Evolutionary conservation across 75 land plant species (phyloP).

Genomic region (Cryptomeria japonica): DNA sequence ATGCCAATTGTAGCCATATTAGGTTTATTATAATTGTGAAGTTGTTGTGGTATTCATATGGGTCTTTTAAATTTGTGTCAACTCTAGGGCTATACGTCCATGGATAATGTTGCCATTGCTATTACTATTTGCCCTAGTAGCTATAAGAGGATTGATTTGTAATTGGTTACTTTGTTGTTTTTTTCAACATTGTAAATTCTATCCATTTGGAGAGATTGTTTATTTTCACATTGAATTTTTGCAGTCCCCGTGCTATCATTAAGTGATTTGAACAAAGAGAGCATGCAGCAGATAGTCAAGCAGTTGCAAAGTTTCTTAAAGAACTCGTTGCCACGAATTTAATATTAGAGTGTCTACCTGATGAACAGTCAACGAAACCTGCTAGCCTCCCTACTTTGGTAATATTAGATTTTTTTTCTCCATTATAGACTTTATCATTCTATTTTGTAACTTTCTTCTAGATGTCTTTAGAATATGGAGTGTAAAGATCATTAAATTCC

Average conservation of each 20-base stretch:
- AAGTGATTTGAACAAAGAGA: slow-evolving; percentile 91
- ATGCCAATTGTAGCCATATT: not conserved
- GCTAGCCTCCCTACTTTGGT: slow-evolving; percentile 87
- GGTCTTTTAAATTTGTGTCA: not conserved
- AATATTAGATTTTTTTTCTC: slow-evolving; percentile 10
- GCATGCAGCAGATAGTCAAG: slow-evolving; percentile 80
- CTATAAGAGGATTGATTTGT: not conserved
- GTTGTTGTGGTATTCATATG: not conserved
- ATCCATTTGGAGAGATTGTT: slow-evolving; percentile 1
- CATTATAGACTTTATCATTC: not conserved
- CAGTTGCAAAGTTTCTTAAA: slow-evolving; percentile 87
- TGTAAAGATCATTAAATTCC: not conserved
- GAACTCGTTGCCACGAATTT: slow-evolving; percentile 93
- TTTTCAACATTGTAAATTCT: not conserved
- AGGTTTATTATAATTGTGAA: not conserved
- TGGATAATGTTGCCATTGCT: not conserved
- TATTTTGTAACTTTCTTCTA: not conserved
- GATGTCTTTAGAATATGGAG: not conserved
- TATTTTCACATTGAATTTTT: slow-evolving; percentile 3
- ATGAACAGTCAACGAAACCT: slow-evolving; percentile 72
- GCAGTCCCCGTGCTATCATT: slow-evolving; percentile 91
- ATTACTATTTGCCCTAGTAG: not conserved
- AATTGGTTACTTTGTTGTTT: not conserved
- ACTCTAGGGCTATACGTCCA: not conserved
- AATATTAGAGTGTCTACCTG: slow-evolving; percentile 88